phyloP scores from a whole-genome alignment of 176 grass and related monocot species.

The Poa pratensis region DNA sequence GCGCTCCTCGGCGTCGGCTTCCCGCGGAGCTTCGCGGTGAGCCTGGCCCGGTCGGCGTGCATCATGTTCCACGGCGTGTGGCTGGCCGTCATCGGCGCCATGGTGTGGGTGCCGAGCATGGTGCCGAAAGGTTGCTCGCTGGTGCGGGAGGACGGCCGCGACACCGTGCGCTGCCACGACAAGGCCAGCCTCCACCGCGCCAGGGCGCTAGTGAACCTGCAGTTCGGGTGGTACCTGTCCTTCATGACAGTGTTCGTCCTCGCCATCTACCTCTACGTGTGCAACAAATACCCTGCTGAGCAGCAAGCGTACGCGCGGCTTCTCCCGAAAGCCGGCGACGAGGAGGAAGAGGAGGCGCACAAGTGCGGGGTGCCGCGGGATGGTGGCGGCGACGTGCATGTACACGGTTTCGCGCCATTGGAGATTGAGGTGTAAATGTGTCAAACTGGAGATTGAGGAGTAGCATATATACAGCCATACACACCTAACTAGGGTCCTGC shows the following conservation, averaged over 20 bases:
- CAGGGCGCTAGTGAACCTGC: conserved; percentile 68
- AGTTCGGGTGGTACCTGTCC: conserved; percentile 71
- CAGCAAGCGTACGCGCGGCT: conserved; percentile 45
- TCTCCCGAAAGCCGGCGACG: conserved; percentile 17
- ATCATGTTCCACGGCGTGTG: conserved; percentile 72
- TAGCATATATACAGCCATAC: too few species aligned
- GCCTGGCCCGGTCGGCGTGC: conserved; percentile 62
- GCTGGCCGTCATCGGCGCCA: conserved; percentile 64
- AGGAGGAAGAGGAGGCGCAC: conserved; percentile 29
- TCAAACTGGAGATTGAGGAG: not conserved
- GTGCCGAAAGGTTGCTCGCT: conserved; percentile 60
- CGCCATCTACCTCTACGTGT: conserved; percentile 49
- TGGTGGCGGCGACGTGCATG: not conserved
- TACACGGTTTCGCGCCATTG: conserved; percentile 36
- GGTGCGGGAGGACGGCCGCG: conserved; percentile 60
- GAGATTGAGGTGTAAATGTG: conserved; percentile 50
- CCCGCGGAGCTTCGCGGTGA: conserved; percentile 61
- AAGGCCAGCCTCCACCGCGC: conserved; percentile 59
- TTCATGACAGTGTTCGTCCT: conserved; percentile 56
- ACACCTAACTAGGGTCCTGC: too few species aligned
- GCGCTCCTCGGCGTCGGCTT: conserved; percentile 54
- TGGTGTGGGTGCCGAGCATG: conserved; percentile 61
- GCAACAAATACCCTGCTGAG: conserved; percentile 48
- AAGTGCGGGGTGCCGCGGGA: conserved; percentile 29
- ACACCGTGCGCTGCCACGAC: conserved; percentile 55